phyloP scores from a whole-genome alignment of 352 stramenopile genomes.

The Elongisporangium prolatum region DNA sequence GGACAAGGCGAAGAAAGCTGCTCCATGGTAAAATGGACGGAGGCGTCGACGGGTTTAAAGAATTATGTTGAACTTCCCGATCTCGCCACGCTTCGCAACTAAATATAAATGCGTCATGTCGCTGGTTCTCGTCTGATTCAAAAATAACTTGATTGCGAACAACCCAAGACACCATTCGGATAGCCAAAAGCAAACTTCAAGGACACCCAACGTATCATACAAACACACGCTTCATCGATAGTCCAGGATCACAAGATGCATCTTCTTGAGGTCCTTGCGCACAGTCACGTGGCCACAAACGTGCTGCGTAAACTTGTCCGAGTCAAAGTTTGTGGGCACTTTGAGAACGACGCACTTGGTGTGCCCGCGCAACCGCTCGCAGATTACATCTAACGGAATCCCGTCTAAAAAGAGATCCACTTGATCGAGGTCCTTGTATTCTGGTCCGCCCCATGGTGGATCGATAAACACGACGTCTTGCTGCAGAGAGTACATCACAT shows the following conservation, averaged over 20 bases:
- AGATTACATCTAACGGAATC: slow-evolving; percentile 60
- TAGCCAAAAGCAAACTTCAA: not conserved
- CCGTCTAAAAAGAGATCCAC: slow-evolving; percentile 70
- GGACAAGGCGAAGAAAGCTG: not conserved
- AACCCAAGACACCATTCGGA: too few species aligned
- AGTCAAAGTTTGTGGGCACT: slow-evolving; percentile 80
- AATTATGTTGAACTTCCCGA: too few species aligned
- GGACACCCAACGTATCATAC: not conserved
- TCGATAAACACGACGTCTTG: slow-evolving; percentile 84
- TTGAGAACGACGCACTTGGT: slow-evolving; percentile 72
- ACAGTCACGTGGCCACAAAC: slow-evolving; percentile 57
- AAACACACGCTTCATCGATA: slow-evolving; percentile 15
- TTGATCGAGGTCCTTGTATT: slow-evolving; percentile 71
- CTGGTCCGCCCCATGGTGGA: slow-evolving; percentile 73
- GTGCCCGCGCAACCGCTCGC: slow-evolving; percentile 31
- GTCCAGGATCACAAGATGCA: slow-evolving; percentile 70
- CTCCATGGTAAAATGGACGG: not conserved
- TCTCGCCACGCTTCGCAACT: too few species aligned
- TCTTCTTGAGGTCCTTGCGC: slow-evolving; percentile 71
- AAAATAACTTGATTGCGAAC: not conserved
- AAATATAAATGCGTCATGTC: not conserved
- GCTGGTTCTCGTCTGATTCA: not conserved
- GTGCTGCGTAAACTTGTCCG: slow-evolving; percentile 54
- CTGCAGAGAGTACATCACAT: slow-evolving; percentile 64
- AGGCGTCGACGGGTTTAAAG: not conserved